Conservation (phyloP, 2,329 filamentous ascomycete genomes). For the Aspergillus texensis region DNA sequence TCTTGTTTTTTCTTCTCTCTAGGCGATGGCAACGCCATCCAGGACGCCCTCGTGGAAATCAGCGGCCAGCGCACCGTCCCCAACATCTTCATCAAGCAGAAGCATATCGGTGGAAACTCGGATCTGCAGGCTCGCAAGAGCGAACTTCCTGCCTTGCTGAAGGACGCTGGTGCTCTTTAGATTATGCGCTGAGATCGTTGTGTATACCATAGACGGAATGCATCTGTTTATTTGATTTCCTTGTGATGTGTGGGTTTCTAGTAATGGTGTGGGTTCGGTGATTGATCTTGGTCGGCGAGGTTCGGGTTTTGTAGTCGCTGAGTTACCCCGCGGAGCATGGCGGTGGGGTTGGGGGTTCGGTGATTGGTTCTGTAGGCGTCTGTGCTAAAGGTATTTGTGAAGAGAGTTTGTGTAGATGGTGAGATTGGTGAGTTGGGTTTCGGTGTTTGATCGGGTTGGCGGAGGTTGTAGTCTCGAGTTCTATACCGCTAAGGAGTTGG, state of each 20-base stretch:
- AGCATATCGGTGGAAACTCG: slow-evolving; percentile 97
- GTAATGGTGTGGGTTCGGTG: background rate
- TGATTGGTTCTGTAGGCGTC: background rate
- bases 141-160: slow-evolving; percentile 63
- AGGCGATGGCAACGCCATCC: slow-evolving; percentile 83
- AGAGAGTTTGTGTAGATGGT: background rate
- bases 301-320: background rate
- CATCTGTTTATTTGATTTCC: background rate
- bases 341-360: background rate
- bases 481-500: too few relatives aligned
- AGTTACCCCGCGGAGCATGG: background rate
- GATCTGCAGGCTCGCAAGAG: slow-evolving; percentile 74
- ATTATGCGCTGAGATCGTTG: background rate
- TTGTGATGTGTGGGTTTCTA: background rate
- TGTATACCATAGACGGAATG: background rate
- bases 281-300: background rate
- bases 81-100: slow-evolving; percentile 87
- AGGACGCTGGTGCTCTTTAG: slow-evolving; percentile 65
- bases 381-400: background rate
- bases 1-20: slow-evolving; percentile 1
- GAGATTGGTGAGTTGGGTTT: background rate
- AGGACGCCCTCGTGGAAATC: slow-evolving; percentile 79
- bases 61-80: slow-evolving; percentile 86
- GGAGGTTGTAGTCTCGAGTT: too few relatives aligned
- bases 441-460: too few relatives aligned